Evolutionary conservation across 2,329 filamentous ascomycete species (phyloP).

Genomic region (Microdochium bolleyi): DNA sequence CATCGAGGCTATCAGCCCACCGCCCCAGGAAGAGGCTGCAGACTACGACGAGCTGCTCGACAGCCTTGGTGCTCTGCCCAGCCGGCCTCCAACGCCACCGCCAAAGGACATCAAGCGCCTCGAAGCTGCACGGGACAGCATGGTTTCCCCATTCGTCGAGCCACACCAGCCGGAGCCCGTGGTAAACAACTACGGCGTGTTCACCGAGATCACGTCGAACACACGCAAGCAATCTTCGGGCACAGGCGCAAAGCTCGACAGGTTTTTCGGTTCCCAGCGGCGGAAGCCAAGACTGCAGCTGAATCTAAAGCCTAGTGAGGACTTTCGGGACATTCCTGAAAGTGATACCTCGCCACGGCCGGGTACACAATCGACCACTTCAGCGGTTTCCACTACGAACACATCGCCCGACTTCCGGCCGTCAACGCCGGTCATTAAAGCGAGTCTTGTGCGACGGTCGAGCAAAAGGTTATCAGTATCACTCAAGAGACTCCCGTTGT

Average conservation of each 20-base stretch:
- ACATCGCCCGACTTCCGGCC: constrained; percentile 9
- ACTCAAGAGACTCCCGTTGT: constrained; percentile 22
- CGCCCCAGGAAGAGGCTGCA: background rate
- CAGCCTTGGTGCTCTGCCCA: constrained; percentile 7
- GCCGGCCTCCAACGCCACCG: constrained; percentile 21
- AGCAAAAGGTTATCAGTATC: constrained; percentile 21
- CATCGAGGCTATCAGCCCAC: constrained; percentile 2
- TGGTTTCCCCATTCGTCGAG: constrained; percentile 15
- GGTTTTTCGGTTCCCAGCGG: constrained; percentile 1
- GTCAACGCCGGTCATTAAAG: constrained; percentile 16
- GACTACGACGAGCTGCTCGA: background rate
- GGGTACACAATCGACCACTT: constrained; percentile 14
- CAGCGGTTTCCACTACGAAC: constrained; percentile 2
- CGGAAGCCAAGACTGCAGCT: background rate
- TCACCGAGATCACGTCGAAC: constrained; percentile 16
- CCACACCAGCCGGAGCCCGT: constrained; percentile 4
- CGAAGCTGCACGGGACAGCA: constrained; percentile 12
- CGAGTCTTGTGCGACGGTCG: constrained; percentile 17
- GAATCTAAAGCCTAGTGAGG: background rate
- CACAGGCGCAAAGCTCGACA: background rate
- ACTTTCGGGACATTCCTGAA: background rate
- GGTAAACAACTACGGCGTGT: constrained; percentile 11
- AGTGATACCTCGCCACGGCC: constrained; percentile 3
- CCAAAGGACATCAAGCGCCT: constrained; percentile 21
- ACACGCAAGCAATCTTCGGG: background rate